phyloP scores from a whole-genome alignment of 192 early-diverging fungal genomes.

The Phlyctochytrium bullatum region DNA sequence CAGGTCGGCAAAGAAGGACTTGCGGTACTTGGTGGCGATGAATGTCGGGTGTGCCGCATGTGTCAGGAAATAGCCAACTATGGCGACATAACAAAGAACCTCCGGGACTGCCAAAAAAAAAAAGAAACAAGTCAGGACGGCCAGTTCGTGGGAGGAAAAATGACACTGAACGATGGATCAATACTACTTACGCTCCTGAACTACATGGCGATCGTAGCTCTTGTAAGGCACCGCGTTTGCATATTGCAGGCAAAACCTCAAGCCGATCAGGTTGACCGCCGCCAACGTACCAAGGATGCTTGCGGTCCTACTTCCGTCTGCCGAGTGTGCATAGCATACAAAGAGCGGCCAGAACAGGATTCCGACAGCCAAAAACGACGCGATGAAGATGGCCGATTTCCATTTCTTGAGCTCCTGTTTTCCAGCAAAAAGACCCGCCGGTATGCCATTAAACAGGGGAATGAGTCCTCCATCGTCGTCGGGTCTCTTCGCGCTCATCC shows the following conservation, averaged over 20 bases:
- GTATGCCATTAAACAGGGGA: too few relatives aligned
- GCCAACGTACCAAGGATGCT: neutral
- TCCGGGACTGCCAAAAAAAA: neutral
- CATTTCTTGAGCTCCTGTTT: too few relatives aligned
- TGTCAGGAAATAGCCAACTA: neutral
- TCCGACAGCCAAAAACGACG: slow-evolving; percentile 2
- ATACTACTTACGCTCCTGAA: neutral
- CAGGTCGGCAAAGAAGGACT: slow-evolving; percentile 3
- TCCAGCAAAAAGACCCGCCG: too few relatives aligned
- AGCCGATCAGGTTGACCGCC: neutral
- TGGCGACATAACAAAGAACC: neutral
- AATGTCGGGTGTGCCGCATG: neutral
- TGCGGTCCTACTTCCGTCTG: slow-evolving; percentile 2
- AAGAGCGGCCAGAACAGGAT: slow-evolving; percentile 15
- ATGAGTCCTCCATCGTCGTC: too few relatives aligned
- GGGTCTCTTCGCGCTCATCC: too few relatives aligned
- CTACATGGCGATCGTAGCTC: neutral
- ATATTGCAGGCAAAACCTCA: slow-evolving; percentile 4
- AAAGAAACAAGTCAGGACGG: too few relatives aligned
- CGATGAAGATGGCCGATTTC: slow-evolving; percentile 12
- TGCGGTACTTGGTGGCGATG: neutral
- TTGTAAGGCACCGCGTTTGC: neutral
- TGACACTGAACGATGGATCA: neutral
- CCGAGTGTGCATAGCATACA: slow-evolving; percentile 13
- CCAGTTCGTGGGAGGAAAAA: neutral